Evolutionary conservation across 208 protist species (phyloP).

Genomic region (Tritrichomonas foetus): DNA sequence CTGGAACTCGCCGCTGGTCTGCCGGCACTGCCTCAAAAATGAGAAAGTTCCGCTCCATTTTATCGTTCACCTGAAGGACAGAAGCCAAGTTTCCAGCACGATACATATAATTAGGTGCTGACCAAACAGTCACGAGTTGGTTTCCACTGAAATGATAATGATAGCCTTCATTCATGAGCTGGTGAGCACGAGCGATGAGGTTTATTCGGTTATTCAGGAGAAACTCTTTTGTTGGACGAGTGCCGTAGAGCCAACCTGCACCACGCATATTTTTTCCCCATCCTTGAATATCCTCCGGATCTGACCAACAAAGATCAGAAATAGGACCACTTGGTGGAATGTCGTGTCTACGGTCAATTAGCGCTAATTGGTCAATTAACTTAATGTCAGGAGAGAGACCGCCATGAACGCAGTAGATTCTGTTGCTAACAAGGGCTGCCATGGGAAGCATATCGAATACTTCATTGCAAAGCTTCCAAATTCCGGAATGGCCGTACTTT

Average conservation of each 20-base stretch:
- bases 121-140: slow-evolving; percentile 63
- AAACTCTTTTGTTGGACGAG: slow-evolving; percentile 73
- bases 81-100: slow-evolving; percentile 59
- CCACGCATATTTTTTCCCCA: slow-evolving; percentile 92
- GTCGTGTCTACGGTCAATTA: slow-evolving; percentile 74
- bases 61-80: slow-evolving; percentile 77
- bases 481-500: slow-evolving; percentile 72
- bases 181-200: slow-evolving; percentile 70
- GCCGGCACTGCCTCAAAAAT: slow-evolving; percentile 96
- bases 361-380: slow-evolving; percentile 74
- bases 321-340: slow-evolving; percentile 95
- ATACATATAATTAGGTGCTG: slow-evolving; percentile 66
- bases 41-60: slow-evolving; percentile 70
- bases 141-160: slow-evolving; percentile 64
- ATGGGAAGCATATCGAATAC: slow-evolving; percentile 99
- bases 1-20: slow-evolving; percentile 57
- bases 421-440: slow-evolving; percentile 70
- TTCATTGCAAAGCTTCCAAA: slow-evolving; percentile 91
- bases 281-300: slow-evolving; percentile 84
- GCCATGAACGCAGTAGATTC: slow-evolving; percentile 74
- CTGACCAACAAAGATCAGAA: slow-evolving; percentile 94
- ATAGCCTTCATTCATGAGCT: slow-evolving; percentile 64
- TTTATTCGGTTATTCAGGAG: slow-evolving; percentile 80
- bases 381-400: slow-evolving; percentile 69
- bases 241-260: slow-evolving; percentile 98